Evolutionary conservation across 768 basidiomycete species (phyloP).

Genomic region (Coprinellus aureogranulatus): DNA sequence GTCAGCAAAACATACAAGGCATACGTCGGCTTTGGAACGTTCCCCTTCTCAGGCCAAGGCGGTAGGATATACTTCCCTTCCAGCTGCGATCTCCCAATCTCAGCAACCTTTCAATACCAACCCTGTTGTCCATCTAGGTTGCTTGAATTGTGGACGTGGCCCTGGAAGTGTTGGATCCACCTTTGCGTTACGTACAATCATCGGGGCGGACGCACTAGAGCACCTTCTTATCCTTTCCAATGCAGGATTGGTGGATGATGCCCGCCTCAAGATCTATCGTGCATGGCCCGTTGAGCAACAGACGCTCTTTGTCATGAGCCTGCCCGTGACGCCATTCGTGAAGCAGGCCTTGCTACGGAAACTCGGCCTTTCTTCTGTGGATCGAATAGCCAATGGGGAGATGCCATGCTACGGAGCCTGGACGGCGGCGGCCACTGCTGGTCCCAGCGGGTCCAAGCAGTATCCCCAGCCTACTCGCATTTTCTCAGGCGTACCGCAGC

Average conservation of each 20-base stretch:
- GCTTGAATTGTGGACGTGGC: not conserved
- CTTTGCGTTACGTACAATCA: not conserved
- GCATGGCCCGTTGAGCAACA: not conserved
- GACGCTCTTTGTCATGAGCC: not conserved
- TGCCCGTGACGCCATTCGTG: not conserved
- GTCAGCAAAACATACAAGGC: too few relatives aligned
- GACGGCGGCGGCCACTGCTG: too few relatives aligned
- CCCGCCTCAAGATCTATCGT: conserved; percentile 2
- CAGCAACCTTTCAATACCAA: not conserved
- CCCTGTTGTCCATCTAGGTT: not conserved
- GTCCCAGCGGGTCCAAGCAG: too few relatives aligned
- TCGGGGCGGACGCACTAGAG: conserved; percentile 4
- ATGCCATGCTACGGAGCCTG: too few relatives aligned
- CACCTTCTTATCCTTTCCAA: conserved; percentile 1
- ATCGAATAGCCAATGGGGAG: too few relatives aligned
- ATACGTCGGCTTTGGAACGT: too few relatives aligned
- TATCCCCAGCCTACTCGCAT: too few relatives aligned
- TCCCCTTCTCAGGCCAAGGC: too few relatives aligned
- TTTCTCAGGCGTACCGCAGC: not conserved
- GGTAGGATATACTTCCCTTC: too few relatives aligned
- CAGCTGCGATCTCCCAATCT: too few relatives aligned
- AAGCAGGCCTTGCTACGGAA: not conserved
- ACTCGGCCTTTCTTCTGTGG: too few relatives aligned
- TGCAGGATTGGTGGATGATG: conserved; percentile 11
- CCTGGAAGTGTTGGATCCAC: not conserved